These are phyloP conservation scores for Dactylellina parvicollis DNA, from an alignment of 2,329 filamentous ascomycete species.

Conservation along the genomic window DNA sequence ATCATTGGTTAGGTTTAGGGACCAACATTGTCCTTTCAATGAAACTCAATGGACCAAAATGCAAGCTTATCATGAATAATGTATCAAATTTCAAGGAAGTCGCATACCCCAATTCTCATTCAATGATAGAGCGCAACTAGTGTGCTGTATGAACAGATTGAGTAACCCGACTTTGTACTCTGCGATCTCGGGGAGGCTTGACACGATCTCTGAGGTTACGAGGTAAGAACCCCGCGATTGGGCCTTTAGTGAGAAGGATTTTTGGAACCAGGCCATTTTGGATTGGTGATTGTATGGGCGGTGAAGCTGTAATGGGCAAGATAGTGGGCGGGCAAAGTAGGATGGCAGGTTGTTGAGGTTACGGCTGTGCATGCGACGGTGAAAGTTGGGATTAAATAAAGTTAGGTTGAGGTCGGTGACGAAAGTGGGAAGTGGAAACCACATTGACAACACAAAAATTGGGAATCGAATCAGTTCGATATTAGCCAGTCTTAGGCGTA, in stretches of 20 bases:
- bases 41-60: too few species aligned
- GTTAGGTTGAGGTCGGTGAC: background rate
- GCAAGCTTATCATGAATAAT: slow-evolving; percentile 55
- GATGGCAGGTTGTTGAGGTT: background rate
- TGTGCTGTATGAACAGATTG: slow-evolving; percentile 94
- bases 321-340: background rate
- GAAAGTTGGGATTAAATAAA: background rate
- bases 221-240: slow-evolving; percentile 86
- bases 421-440: background rate
- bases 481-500: too few species aligned
- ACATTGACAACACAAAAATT: background rate
- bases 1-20: background rate
- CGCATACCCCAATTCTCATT: slow-evolving; percentile 82
- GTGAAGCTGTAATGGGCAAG: background rate
- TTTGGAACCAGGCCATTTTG: slow-evolving; percentile 80
- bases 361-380: slow-evolving; percentile 1
- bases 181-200: slow-evolving; percentile 79
- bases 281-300: background rate
- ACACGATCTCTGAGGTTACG: slow-evolving; percentile 78
- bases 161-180: slow-evolving; percentile 86
- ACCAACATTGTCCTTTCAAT: too few species aligned
- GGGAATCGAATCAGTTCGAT: background rate
- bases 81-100: slow-evolving; percentile 61
- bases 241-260: slow-evolving; percentile 80
- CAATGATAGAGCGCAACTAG: slow-evolving; percentile 84